Evolutionary conservation across 1,139 yeast genomes (phyloP), one percentile per base, ranked within the genome.

Genomic region (Protomyces inouyei): DNA sequence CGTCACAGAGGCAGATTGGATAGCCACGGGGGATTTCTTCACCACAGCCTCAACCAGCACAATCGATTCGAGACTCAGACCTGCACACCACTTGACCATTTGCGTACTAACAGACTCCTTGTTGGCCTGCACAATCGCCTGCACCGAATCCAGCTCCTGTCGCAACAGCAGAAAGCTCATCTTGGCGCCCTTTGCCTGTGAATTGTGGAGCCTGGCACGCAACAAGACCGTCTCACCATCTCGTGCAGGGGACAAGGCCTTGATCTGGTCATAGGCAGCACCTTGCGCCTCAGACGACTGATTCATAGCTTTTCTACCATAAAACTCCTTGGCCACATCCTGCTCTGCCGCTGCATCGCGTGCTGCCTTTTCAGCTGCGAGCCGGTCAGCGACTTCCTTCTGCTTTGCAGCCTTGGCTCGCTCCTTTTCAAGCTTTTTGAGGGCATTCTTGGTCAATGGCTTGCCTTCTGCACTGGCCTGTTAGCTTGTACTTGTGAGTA

Each of bases 11-110:
- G 97, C 95, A 61, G 95, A 86, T 75, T 88, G 90, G 75, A 93
- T 86, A 68, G 85, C 85, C 74, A 90, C 97, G 28, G 87, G 92
- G 61, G 95, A 91, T 73, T 90, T 90, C 71, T 79, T 84, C 60
- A 93, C 93, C 51, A 78, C 76, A 77, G 98, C 99, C 72, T 87
- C 86, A 38, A 93, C 96, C 66, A 93, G 79, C 23, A 93, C 98
- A 76, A 93, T 92, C 55, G 95, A 85, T 78, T 93, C 99, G 72
- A 89, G 81, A 75, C 85, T 87, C 74, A 93, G 82, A 55, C 88
- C 80, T 35, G 95, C 90, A 53, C 92, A 87, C 97, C 97, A 93
- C 78, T 93, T 93, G 70, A 92, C 96, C 95, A 95, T 88, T 76
- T 88, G 96, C 79, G 93, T 93, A 64, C 96, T 88, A 65, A 95